phyloP scores from a whole-genome alignment of 805 yeast genomes.

The Saturnispora dispora region DNA sequence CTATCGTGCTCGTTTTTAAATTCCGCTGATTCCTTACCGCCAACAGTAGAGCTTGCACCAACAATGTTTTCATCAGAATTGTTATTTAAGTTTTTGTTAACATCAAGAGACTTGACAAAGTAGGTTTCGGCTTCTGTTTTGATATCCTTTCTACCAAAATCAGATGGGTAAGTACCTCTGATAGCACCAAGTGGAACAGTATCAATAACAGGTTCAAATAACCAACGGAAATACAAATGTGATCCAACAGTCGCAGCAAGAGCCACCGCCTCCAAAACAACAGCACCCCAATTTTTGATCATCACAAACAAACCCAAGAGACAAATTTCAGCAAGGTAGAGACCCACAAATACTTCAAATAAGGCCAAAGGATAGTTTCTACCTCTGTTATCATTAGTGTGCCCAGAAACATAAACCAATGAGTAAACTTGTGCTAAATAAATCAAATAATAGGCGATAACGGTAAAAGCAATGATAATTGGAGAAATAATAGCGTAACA shows the following conservation, averaged over 20 bases:
- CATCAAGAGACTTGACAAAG: slow-evolving; percentile 11
- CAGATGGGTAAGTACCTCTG: slow-evolving; percentile 47
- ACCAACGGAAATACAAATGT: slow-evolving; percentile 51
- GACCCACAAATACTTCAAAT: slow-evolving; percentile 61
- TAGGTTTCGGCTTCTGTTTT: slow-evolving; percentile 27
- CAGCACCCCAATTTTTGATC: slow-evolving; percentile 72
- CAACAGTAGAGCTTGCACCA: not conserved
- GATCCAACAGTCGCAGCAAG: slow-evolving; percentile 47
- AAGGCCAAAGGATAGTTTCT: slow-evolving; percentile 64
- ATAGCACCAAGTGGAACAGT: slow-evolving; percentile 62
- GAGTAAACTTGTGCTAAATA: slow-evolving; percentile 58
- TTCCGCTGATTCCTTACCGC: not conserved
- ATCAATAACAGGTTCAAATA: slow-evolving; percentile 55
- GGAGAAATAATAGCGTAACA: slow-evolving; percentile 77
- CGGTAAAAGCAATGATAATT: slow-evolving; percentile 57
- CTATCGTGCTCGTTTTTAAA: not conserved
- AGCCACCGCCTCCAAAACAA: slow-evolving; percentile 57
- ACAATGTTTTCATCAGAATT: not conserved
- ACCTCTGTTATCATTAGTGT: slow-evolving; percentile 58
- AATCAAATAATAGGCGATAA: slow-evolving; percentile 45
- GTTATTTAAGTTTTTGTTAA: slow-evolving; percentile 5
- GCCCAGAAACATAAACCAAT: slow-evolving; percentile 53
- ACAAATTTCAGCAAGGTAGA: slow-evolving; percentile 65
- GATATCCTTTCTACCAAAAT: slow-evolving; percentile 56
- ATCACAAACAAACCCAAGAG: slow-evolving; percentile 64